These are phyloP conservation scores for Chenopodium album DNA, from an alignment of 148 eudicot species.

Conservation along the genomic window DNA sequence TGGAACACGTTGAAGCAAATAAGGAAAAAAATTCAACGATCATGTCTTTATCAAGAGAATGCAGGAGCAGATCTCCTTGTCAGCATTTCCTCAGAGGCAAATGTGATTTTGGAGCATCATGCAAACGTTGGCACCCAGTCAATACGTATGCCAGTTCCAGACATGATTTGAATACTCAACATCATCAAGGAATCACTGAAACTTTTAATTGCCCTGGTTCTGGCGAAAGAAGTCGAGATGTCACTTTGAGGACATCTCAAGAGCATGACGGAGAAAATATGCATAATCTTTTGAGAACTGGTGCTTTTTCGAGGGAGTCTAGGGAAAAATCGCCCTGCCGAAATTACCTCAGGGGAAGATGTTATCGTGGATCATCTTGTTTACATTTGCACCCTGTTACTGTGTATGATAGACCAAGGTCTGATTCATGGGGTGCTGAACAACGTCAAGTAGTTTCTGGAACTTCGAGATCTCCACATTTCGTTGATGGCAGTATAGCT, in stretches of 20 bases:
- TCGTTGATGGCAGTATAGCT: constrained; percentile 10
- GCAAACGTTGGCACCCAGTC: constrained; percentile 28
- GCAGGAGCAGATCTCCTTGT: constrained; percentile 31
- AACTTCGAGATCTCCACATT: constrained; percentile 7
- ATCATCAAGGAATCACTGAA: constrained; percentile 2
- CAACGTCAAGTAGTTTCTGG: constrained; percentile 20
- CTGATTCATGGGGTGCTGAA: constrained; percentile 10
- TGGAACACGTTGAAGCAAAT: constrained; percentile 12
- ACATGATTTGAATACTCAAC: constrained; percentile 15
- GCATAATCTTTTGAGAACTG: constrained; percentile 14
- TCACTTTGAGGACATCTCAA: constrained; percentile 11
- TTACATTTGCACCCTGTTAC: constrained; percentile 17
- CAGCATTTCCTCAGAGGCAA: constrained; percentile 27
- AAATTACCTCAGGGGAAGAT: constrained; percentile 22
- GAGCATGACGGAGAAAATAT: constrained; percentile 16
- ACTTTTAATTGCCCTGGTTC: constrained; percentile 19
- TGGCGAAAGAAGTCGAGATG: constrained; percentile 9
- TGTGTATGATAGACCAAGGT: constrained; percentile 22
- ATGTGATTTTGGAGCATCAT: constrained; percentile 25
- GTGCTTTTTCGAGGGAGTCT: constrained; percentile 10
- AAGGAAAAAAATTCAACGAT: constrained; percentile 13
- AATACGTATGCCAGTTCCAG: neutral
- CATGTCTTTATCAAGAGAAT: constrained; percentile 8
- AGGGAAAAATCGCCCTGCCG: constrained; percentile 27
- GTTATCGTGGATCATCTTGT: constrained; percentile 25